Evolutionary conservation across 805 yeast species (phyloP), one percentile per base, ranked within the genome.

Genomic region (Lipomyces chichibuensis): DNA sequence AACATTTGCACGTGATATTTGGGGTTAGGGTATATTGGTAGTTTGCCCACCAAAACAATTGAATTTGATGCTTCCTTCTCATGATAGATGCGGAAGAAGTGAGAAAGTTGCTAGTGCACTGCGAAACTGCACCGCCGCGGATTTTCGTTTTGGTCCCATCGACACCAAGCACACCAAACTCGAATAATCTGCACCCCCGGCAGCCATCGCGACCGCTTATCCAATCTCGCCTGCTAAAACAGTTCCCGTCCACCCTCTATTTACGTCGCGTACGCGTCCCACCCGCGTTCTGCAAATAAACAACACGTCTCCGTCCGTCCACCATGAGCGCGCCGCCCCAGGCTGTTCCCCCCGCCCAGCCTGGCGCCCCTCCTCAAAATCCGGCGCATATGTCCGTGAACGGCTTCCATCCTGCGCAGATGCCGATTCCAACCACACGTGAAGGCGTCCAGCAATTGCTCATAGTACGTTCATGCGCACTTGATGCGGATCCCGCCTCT

Each of bases 361-460:
- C 35, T 20, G 59, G 59, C 53, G n/a, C 43, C n/a, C 57, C 20
- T 20, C 60, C 55, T 51, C 57, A 27, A 29, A 43, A 43, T 23
- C 5, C 66, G 56, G 9, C 37, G 56, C 32, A 23, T 51, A 32
- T 46, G 23, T 60, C 29, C 63, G 46, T 27, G 43, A 29, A 27
- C 59, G 57, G 62, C 63, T 62, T 52, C 32, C 64, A 14, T 29
- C 62, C 60, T 33, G 25, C 49, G 20, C 66, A 62, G 61, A 32
- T 63, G 58, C 62, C 61, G 23, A 56, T 66, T 51, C 70, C 70
- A 59, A 60, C 39, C 59, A 57, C 70, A 32, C 70, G 70, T 52
- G 70, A 67, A 57, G 66, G 64, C 27, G 62, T 67, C 63, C 70
- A 67, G 57, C 70, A 63, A 59, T 58, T 67, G 65, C 63, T 67